Base-by-base conservation (phyloP, 768 basidiomycete genomes). In the Gloeopeniophorella convolvens region DNA sequence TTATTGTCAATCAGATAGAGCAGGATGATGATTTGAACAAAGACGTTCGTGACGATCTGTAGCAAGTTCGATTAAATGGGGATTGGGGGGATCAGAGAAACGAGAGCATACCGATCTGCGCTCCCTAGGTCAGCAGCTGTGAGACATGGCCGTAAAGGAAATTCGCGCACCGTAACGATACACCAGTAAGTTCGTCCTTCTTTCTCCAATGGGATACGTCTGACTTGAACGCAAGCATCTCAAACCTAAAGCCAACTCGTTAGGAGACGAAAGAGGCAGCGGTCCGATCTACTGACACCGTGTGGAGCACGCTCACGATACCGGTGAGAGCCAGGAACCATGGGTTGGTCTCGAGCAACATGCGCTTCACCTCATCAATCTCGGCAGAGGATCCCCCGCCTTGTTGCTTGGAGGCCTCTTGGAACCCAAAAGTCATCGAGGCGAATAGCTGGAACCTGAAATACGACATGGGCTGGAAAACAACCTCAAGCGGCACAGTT, bases 151-250 rank as follows among this genome's bases (percentile, higher is more conserved):
- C 31, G 43, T 26, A 20, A 42, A 30, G 13, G 48, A 18, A 53
- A 56, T 12, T 33, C 13, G 59, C 77, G 62, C 57, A 88, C 87
- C 93, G 81, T 57, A 99, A 78, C 45, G 92, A 95, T 12, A 99
- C 94, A 11, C 96, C 96, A 52, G 88, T 86, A 67, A 98, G 80
- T 65, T 98, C 93, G 60, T 93, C 85, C 72, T 83, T 94, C 62
- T 92, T 82, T 33, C 92, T 76, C 94, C 94, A 97, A 65, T 98
- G 95, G 24, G 85, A 82, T 35, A 98, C 89, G 62, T 98, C 95
- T 23, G 81, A 85, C 63, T 88, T 89, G 79, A 98, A 97, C 12
- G 95, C 95, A 49, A 96, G 72, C 80, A 96, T 88, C 70, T 95
- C 92, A 64, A 96, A 95, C 21, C 89, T 91, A 60, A 10, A 42